Percentiles rank a stretch among this genome's conserved stretches.
Evolutionary conservation across 2,329 filamentous ascomycete species (phyloP).

Genomic region (Helicocarpus griseus): DNA sequence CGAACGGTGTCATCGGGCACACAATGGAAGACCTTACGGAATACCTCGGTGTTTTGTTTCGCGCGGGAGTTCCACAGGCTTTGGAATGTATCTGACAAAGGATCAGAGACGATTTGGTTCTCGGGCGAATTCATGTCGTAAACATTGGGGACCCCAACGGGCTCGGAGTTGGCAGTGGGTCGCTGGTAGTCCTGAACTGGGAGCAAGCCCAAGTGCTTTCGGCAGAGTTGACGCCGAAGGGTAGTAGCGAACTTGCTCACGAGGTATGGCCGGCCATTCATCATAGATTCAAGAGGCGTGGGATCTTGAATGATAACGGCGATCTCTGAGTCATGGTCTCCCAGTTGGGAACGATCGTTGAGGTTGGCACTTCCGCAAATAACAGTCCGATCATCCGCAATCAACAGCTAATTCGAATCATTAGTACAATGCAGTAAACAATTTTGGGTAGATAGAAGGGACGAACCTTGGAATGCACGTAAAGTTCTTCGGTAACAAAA

Average conservation of each 20-base stretch:
- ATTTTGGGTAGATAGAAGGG: not conserved
- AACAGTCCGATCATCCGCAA: slow-evolving; percentile 71
- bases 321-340: slow-evolving; percentile 77
- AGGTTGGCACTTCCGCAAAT: slow-evolving; percentile 70
- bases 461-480: slow-evolving; percentile 71
- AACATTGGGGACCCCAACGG: slow-evolving; percentile 46
- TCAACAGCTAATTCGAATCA: slow-evolving; percentile 47
- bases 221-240: slow-evolving; percentile 75
- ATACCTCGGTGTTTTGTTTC: slow-evolving; percentile 50
- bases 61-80: slow-evolving; percentile 50
- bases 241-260: slow-evolving; percentile 70
- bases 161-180: slow-evolving; percentile 48
- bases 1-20: slow-evolving; percentile 50
- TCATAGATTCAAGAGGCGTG: slow-evolving; percentile 56
- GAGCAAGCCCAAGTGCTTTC: slow-evolving; percentile 80
- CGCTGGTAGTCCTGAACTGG: slow-evolving; percentile 59
- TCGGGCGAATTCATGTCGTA: slow-evolving; percentile 45
- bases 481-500: slow-evolving; percentile 90
- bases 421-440: slow-evolving; percentile 38
- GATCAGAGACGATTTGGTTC: slow-evolving; percentile 46
- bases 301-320: slow-evolving; percentile 81
- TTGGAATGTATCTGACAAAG: slow-evolving; percentile 47
- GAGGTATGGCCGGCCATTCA: slow-evolving; percentile 62
- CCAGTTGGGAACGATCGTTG: slow-evolving; percentile 68
- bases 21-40: slow-evolving; percentile 52